Conservation (phyloP, 345 rosid species). For the Euphorbia peplus region DNA sequence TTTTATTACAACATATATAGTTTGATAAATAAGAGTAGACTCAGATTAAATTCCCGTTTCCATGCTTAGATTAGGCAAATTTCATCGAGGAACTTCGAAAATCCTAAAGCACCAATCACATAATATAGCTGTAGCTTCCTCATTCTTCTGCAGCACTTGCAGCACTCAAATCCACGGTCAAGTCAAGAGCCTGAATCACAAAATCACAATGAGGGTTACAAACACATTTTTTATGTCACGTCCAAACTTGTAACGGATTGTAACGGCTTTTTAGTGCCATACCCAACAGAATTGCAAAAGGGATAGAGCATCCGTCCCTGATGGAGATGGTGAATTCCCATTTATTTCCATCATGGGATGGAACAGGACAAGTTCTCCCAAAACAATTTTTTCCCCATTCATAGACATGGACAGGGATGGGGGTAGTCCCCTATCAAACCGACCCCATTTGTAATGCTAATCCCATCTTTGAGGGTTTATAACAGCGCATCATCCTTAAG, state of each 20-base stretch:
- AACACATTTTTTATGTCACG: background rate
- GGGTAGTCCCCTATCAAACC: no score
- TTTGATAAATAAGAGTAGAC: background rate
- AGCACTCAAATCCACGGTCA: conserved; percentile 83
- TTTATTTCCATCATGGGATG: no score
- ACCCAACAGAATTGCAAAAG: no score
- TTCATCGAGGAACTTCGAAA: background rate
- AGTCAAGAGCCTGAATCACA: conserved; percentile 66
- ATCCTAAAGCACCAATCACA: background rate
- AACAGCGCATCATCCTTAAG: no score
- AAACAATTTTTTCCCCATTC: no score
- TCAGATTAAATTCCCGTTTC: background rate
- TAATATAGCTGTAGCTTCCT: conserved; percentile 17
- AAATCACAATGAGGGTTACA: background rate
- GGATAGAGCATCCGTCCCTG: no score
- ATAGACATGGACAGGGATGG: no score
- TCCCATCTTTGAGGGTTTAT: no score
- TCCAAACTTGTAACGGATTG: background rate
- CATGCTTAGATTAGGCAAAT: background rate
- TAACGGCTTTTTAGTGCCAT: no score
- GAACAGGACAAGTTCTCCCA: no score
- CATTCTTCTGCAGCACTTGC: conserved; percentile 91
- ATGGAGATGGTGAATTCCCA: no score
- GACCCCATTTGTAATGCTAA: no score
- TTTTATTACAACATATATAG: conserved; percentile 5